Percentiles rank a stretch among this genome's conserved stretches.
Conservation (phyloP, 164 flowering plant species). For the Stephania japonica region DNA sequence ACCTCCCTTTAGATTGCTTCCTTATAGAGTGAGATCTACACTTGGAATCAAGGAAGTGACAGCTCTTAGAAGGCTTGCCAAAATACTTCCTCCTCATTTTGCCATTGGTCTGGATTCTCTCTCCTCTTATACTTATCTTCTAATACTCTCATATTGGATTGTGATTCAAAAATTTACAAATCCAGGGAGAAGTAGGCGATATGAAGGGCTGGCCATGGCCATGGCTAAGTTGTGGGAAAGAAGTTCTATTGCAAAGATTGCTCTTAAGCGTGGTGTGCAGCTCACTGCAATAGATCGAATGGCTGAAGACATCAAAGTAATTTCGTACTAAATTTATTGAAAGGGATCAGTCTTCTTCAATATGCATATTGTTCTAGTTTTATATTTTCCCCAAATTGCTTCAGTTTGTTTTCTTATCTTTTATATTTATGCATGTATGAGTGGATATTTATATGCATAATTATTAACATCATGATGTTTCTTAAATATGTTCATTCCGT, state of each 20-base stretch:
- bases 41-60: constrained; percentile 62
- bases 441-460: too few relatives aligned
- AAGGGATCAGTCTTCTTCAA: background rate
- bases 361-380: background rate
- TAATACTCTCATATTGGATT: background rate
- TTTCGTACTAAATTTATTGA: background rate
- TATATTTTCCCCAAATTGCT: background rate
- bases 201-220: constrained; percentile 84
- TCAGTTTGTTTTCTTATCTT: background rate
- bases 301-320: constrained; percentile 93
- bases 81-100: constrained; percentile 89
- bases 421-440: too few relatives aligned
- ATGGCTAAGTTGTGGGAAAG: constrained; percentile 85
- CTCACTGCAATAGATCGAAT: constrained; percentile 85
- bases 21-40: constrained; percentile 69
- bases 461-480: too few relatives aligned
- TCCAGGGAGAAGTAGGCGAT: constrained; percentile 88
- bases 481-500: too few relatives aligned
- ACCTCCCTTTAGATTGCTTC: constrained; percentile 86
- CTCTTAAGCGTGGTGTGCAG: constrained; percentile 91
- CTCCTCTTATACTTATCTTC: background rate
- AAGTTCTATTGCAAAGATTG: constrained; percentile 78
- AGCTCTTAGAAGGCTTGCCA: constrained; percentile 66
- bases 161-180: constrained; percentile 1
- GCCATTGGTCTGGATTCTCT: constrained; percentile 56